phyloP scores from a whole-genome alignment of 1,284 basidiomycete genomes.

The Tilletia setariae region DNA sequence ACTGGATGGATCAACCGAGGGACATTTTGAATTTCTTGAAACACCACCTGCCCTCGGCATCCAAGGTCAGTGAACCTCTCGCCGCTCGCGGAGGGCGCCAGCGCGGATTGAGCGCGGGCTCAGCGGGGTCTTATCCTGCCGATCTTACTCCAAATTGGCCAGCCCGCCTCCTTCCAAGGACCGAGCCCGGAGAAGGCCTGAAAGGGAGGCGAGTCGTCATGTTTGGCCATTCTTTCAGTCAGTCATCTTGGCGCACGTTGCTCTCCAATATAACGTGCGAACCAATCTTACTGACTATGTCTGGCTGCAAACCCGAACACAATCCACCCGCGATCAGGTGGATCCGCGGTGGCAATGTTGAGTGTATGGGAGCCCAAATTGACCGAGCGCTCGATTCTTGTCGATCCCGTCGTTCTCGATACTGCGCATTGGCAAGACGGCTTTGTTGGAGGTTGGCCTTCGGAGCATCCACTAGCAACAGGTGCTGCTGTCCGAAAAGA shows the following conservation, averaged over 20 bases:
- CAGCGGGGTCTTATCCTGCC: background rate
- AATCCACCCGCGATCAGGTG: constrained; percentile 11
- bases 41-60: constrained; percentile 61
- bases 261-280: no score
- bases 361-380: constrained; percentile 66
- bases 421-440: constrained; percentile 30
- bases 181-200: constrained; percentile 14
- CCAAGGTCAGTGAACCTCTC: constrained; percentile 23
- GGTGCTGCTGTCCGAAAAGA: constrained; percentile 9
- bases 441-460: background rate
- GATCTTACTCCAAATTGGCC: constrained; percentile 25
- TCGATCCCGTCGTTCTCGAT: constrained; percentile 72
- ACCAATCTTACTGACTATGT: background rate
- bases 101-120: no score
- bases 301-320: background rate
- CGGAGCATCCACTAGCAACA: background rate
- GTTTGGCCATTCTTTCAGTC: constrained; percentile 79
- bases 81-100: background rate
- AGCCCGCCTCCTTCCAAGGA: constrained; percentile 25
- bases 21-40: constrained; percentile 71
- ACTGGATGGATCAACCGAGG: constrained; percentile 68
- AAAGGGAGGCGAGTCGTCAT: constrained; percentile 59
- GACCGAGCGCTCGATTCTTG: constrained; percentile 69
- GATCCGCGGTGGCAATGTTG: constrained; percentile 58
- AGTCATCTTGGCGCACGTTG: constrained; percentile 50